Percentiles rank a stretch among this genome's conserved stretches.
These are phyloP conservation scores for Capsicum pubescens DNA, from an alignment of 257 asterid species.

Conservation along the genomic window DNA sequence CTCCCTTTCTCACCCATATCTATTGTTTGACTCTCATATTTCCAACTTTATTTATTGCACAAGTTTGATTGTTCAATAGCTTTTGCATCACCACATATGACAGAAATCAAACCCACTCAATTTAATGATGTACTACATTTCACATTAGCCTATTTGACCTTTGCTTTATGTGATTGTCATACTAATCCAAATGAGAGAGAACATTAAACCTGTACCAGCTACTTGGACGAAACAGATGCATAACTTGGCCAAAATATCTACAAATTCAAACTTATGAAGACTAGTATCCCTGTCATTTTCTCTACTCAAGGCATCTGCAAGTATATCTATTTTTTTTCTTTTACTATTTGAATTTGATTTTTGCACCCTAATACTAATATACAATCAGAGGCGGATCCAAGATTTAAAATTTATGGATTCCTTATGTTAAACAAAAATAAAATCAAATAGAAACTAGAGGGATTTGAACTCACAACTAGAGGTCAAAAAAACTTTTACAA, in stretches of 20 bases:
- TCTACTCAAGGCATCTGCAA: not conserved
- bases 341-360: not conserved
- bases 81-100: constrained; percentile 20
- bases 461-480: no score
- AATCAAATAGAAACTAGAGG: no score
- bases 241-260: not conserved
- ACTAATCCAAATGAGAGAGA: not conserved
- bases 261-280: not conserved
- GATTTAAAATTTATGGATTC: no score
- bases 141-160: constrained; percentile 19
- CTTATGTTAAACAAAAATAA: no score
- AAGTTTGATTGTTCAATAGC: constrained; percentile 15
- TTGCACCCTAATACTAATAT: not conserved
- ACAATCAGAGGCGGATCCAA: no score
- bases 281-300: not conserved
- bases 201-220: not conserved
- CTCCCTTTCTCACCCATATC: not conserved
- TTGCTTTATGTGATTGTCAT: constrained; percentile 1
- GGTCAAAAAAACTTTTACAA: no score
- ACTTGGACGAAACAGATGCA: not conserved
- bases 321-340: not conserved
- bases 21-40: not conserved
- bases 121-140: not conserved
- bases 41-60: not conserved
- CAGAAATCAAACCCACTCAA: not conserved